Evolutionary conservation across 768 basidiomycete species (phyloP).

Genomic region (Serpula lacrymans): DNA sequence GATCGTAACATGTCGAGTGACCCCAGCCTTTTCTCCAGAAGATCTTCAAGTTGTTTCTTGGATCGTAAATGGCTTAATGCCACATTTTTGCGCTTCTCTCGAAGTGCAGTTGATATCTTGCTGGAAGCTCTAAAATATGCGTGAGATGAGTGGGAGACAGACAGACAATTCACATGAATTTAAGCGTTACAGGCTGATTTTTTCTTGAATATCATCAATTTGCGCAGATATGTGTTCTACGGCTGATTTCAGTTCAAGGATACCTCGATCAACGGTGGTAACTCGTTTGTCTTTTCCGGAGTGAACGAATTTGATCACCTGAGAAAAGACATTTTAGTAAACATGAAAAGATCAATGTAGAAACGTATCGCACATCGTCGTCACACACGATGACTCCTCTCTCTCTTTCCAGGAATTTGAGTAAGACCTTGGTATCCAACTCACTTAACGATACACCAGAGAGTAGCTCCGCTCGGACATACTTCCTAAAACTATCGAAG

Average conservation of each 20-base stretch:
- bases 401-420: slow-evolving; percentile 82
- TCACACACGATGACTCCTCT: slow-evolving; percentile 58
- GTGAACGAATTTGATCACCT: slow-evolving; percentile 81
- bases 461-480: slow-evolving; percentile 47
- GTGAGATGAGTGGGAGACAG: not conserved
- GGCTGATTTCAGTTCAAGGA: slow-evolving; percentile 76
- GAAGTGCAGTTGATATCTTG: slow-evolving; percentile 64
- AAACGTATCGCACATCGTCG: slow-evolving; percentile 53
- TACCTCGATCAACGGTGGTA: slow-evolving; percentile 76
- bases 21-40: slow-evolving; percentile 69
- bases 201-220: slow-evolving; percentile 61
- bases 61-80: slow-evolving; percentile 78
- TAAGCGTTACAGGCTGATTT: slow-evolving; percentile 67
- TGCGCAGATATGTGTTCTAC: slow-evolving; percentile 66
- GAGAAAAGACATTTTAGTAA: not conserved
- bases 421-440: slow-evolving; percentile 61
- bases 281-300: slow-evolving; percentile 43
- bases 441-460: slow-evolving; percentile 49
- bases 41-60: slow-evolving; percentile 76
- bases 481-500: slow-evolving; percentile 53
- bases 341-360: not conserved
- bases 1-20: slow-evolving; percentile 72
- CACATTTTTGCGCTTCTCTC: slow-evolving; percentile 64
- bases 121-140: slow-evolving; percentile 50
- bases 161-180: too few species aligned